These are phyloP conservation scores for Henckelia pumila DNA, from an alignment of 257 asterid genomes.

Conservation along the genomic window DNA sequence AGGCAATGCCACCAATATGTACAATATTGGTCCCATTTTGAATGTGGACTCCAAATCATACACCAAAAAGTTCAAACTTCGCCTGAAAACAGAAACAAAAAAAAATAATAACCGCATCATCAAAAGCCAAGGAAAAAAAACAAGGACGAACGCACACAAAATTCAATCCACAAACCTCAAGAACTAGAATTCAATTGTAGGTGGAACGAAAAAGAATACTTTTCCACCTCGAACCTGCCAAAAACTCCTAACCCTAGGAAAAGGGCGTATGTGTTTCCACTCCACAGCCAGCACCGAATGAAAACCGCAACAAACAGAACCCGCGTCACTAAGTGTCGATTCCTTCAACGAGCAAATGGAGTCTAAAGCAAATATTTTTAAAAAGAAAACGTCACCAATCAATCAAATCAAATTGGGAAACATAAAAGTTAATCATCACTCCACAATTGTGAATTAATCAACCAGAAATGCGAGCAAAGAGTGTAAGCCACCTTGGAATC, in stretches of 20 bases:
- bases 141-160: neutral
- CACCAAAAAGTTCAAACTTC: conserved; percentile 11
- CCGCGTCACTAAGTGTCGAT: conserved; percentile 12
- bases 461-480: neutral
- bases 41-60: conserved; percentile 24
- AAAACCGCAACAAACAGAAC: conserved; percentile 8
- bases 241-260: conserved; percentile 31
- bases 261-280: conserved; percentile 24
- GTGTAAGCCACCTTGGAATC: neutral
- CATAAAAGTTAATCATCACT: neutral
- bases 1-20: conserved; percentile 79
- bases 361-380: conserved; percentile 12
- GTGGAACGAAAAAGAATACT: neutral
- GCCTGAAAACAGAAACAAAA: conserved; percentile 22
- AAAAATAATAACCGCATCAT: conserved; percentile 21
- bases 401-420: neutral
- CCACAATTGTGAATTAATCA: conserved; percentile 2
- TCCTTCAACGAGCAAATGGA: neutral
- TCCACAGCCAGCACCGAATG: conserved; percentile 21
- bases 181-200: conserved; percentile 13
- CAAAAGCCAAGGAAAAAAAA: conserved; percentile 16
- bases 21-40: conserved; percentile 77
- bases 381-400: neutral
- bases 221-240: neutral
- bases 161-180: conserved; percentile 30